Evolutionary conservation across 192 early-diverging fungal species (phyloP).

Genomic region (Phycomyces blakesleeanus): DNA sequence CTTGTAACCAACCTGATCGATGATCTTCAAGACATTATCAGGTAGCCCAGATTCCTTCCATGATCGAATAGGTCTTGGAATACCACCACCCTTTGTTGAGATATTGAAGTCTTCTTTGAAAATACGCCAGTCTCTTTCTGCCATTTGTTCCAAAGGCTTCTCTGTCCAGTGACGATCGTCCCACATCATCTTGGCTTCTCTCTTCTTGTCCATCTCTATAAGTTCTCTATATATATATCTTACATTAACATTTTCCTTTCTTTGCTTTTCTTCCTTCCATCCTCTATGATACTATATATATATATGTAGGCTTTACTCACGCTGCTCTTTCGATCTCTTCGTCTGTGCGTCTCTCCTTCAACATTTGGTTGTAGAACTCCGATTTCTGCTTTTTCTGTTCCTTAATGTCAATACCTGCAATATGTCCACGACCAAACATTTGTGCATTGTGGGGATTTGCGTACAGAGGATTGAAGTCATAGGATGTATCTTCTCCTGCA

Average conservation of each 20-base stretch:
- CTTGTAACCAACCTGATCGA: slow-evolving; percentile 82
- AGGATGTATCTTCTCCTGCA: slow-evolving; percentile 90
- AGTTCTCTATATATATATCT: slow-evolving; percentile 61
- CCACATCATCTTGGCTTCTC: slow-evolving; percentile 67
- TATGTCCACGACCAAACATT: slow-evolving; percentile 85
- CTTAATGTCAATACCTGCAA: slow-evolving; percentile 82
- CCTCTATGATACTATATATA: too few species aligned
- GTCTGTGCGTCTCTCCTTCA: slow-evolving; percentile 54
- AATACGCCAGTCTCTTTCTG: slow-evolving; percentile 98
- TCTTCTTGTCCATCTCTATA: slow-evolving; percentile 54
- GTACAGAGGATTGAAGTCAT: slow-evolving; percentile 91
- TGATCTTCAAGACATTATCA: slow-evolving; percentile 63
- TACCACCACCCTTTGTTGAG: slow-evolving; percentile 85
- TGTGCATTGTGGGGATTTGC: slow-evolving; percentile 61
- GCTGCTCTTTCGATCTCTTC: slow-evolving; percentile 58
- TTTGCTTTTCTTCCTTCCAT: too few species aligned
- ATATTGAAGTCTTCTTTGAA: slow-evolving; percentile 99
- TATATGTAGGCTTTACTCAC: slow-evolving; percentile 22
- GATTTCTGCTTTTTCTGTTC: slow-evolving; percentile 66
- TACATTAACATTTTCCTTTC: too few species aligned
- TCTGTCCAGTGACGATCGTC: slow-evolving; percentile 96
- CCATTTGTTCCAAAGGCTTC: slow-evolving; percentile 88
- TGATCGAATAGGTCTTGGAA: slow-evolving; percentile 84
- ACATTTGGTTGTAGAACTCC: slow-evolving; percentile 64
- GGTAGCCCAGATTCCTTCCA: slow-evolving; percentile 86